Evolutionary conservation across 768 basidiomycete genomes (phyloP).

Genomic region (Boletus reticulatus): DNA sequence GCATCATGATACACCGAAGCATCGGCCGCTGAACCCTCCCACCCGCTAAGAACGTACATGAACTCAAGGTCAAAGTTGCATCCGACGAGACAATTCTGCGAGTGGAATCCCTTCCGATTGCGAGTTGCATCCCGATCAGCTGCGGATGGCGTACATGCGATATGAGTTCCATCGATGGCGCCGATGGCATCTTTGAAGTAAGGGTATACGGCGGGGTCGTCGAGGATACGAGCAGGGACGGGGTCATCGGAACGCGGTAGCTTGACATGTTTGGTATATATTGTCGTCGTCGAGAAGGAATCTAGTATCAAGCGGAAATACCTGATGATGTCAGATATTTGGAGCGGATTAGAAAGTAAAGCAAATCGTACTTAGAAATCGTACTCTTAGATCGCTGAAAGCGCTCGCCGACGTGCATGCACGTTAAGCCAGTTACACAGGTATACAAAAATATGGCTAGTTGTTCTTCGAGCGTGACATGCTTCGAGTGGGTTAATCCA

Average conservation of each 20-base stretch:
- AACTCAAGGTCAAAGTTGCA: too few species aligned
- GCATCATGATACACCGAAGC: not conserved
- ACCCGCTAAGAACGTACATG: not conserved
- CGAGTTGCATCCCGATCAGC: not conserved
- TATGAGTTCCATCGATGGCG: not conserved
- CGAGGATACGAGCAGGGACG: not conserved
- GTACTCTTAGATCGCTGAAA: not conserved
- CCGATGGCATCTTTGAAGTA: not conserved
- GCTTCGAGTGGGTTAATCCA: not conserved
- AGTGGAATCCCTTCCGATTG: not conserved
- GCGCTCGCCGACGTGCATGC: not conserved
- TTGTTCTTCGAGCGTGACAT: not conserved
- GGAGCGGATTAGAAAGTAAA: not conserved
- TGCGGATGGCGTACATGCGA: not conserved
- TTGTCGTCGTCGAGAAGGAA: not conserved
- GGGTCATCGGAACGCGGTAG: not conserved
- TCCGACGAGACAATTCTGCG: too few species aligned
- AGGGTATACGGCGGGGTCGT: not conserved
- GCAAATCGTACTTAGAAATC: not conserved
- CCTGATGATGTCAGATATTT: not conserved
- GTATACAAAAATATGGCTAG: not conserved
- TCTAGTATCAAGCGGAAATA: not conserved
- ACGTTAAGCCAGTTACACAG: not conserved
- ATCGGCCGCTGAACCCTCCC: not conserved
- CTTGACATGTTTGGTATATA: not conserved